Percentiles rank a stretch among this genome's conserved stretches.
Conservation (phyloP, 257 asterid genomes). For the Solanum arcanum region DNA sequence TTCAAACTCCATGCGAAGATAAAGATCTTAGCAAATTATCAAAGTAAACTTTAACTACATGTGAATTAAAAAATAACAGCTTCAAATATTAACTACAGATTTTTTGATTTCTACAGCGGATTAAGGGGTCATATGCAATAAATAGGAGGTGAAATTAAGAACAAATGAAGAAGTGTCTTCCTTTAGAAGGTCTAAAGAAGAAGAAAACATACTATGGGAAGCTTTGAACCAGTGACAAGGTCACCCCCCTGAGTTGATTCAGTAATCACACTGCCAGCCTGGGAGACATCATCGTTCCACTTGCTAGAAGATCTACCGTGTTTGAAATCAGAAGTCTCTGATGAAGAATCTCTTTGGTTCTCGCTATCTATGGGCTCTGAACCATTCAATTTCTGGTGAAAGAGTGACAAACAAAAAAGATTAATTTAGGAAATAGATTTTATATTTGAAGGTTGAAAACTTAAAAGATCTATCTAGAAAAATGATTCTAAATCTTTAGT, state of each 20-base stretch:
- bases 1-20: background rate
- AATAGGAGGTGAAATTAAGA: background rate
- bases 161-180: background rate
- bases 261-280: constrained; percentile 68
- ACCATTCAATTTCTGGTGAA: constrained; percentile 67
- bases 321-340: constrained; percentile 35
- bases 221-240: constrained; percentile 59
- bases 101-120: background rate
- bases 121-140: background rate
- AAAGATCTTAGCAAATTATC: background rate
- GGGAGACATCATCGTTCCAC: constrained; percentile 78
- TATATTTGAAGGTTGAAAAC: background rate
- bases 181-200: background rate
- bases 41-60: background rate
- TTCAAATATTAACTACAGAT: background rate
- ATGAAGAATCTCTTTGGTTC: constrained; percentile 40
- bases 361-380: constrained; percentile 42
- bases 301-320: constrained; percentile 61
- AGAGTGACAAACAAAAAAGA: constrained; percentile 15
- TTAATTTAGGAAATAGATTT: background rate
- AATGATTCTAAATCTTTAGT: background rate
- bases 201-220: constrained; percentile 52
- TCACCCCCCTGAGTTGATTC: constrained; percentile 81
- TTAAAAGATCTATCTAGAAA: background rate
- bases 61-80: background rate